These are phyloP conservation scores for Talaromyces rugulosus DNA, from an alignment of 2,329 filamentous ascomycete species.

Conservation along the genomic window DNA sequence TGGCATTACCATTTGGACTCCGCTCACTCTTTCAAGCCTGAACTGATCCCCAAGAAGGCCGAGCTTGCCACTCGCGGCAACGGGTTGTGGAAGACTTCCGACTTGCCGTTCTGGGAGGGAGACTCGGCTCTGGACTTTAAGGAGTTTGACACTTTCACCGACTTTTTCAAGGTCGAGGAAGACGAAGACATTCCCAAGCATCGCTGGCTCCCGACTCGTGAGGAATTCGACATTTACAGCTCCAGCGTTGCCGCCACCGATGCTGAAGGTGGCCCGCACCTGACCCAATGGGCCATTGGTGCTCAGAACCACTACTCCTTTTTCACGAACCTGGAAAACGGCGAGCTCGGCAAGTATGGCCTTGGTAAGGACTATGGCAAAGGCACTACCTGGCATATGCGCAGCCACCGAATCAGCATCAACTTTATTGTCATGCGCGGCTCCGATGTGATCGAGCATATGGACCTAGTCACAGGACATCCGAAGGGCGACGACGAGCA, in stretches of 20 bases:
- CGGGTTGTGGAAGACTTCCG: constrained; percentile 10
- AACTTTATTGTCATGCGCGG: constrained; percentile 13
- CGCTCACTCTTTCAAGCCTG: constrained; percentile 11
- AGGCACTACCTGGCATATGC: constrained; percentile 12
- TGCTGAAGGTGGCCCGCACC: constrained; percentile 8
- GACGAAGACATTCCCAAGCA: constrained; percentile 12
- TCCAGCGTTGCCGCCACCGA: constrained; percentile 12
- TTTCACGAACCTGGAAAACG: constrained; percentile 10
- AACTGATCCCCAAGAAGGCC: constrained; percentile 6
- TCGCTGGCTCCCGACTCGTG: constrained; percentile 10
- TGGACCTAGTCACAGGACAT: constrained; percentile 10
- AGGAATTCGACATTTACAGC: constrained; percentile 10
- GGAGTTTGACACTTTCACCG: constrained; percentile 4
- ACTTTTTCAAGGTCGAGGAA: constrained; percentile 7
- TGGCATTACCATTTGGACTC: constrained; percentile 12
- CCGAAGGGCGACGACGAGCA: constrained; percentile 12
- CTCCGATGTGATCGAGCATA: constrained; percentile 11
- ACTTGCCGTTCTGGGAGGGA: constrained; percentile 9
- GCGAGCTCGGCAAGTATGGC: constrained; percentile 11
- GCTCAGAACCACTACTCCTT: constrained; percentile 13
- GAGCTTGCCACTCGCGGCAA: constrained; percentile 11
- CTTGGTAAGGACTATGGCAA: constrained; percentile 12
- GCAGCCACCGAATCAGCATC: constrained; percentile 9
- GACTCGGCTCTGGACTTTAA: constrained; percentile 5
- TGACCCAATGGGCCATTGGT: constrained; percentile 10